phyloP scores from a whole-genome alignment of 768 basidiomycete genomes.

The Boletus edulis region DNA sequence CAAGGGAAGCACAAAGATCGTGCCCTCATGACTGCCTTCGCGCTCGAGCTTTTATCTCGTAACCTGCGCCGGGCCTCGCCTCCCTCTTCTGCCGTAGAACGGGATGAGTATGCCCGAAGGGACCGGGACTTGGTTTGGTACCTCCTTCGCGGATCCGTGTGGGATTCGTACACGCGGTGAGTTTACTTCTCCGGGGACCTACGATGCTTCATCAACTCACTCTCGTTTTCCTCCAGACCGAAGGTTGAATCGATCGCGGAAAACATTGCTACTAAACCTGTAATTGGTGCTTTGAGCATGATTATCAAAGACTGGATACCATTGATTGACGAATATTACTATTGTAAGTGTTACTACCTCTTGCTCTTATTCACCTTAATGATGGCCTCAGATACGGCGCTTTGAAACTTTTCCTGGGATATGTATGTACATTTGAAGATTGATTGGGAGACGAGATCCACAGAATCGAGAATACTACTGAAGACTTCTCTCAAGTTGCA shows the following conservation, averaged over 20 bases:
- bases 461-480: not conserved
- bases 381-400: constrained; percentile 39
- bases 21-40: constrained; percentile 62
- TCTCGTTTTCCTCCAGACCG: constrained; percentile 47
- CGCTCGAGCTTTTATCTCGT: constrained; percentile 72
- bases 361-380: not conserved
- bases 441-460: not conserved
- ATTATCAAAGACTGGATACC: constrained; percentile 85
- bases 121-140: constrained; percentile 86
- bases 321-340: constrained; percentile 86
- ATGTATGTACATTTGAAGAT: constrained; percentile 4
- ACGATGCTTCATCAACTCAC: not conserved
- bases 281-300: constrained; percentile 67
- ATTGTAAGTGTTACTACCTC: constrained; percentile 55
- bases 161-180: constrained; percentile 76
- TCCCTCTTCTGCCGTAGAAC: constrained; percentile 60
- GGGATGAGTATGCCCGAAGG: constrained; percentile 75
- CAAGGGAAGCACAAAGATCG: constrained; percentile 38
- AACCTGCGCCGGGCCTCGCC: constrained; percentile 68
- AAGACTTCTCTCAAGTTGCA: not conserved
- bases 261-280: constrained; percentile 51
- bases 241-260: constrained; percentile 67
- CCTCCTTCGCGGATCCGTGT: constrained; percentile 81
- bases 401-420: constrained; percentile 30
- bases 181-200: constrained; percentile 14